Conservation (phyloP, 129 eudicot species). For the Helianthus tuberosus region DNA sequence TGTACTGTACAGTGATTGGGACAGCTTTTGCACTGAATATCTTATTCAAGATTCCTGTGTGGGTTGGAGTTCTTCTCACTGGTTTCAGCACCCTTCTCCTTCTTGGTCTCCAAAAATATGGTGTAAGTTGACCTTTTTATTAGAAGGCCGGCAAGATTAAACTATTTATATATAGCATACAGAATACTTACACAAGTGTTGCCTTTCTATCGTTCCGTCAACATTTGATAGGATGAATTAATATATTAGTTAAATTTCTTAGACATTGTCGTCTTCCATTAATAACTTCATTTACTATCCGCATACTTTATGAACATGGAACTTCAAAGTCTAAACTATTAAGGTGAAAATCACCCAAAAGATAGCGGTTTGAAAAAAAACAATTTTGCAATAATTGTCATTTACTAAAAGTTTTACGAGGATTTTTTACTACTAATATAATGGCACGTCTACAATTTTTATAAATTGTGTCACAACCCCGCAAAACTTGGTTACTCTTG, state of each 20-base stretch:
- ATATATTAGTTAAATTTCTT: neutral
- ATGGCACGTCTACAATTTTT: too few species aligned
- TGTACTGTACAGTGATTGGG: slow-evolving; percentile 78
- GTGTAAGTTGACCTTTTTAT: slow-evolving; percentile 45
- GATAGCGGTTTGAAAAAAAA: too few species aligned
- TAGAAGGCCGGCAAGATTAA: neutral
- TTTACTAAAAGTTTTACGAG: too few species aligned
- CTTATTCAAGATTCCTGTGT: slow-evolving; percentile 81
- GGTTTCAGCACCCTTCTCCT: slow-evolving; percentile 88
- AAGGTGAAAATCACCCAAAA: too few species aligned
- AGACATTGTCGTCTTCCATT: neutral
- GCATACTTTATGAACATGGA: too few species aligned
- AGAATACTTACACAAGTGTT: neutral
- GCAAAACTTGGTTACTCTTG: too few species aligned
- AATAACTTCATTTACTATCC: too few species aligned
- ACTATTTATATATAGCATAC: neutral
- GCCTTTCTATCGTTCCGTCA: neutral
- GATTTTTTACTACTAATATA: too few species aligned
- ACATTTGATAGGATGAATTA: neutral
- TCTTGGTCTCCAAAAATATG: slow-evolving; percentile 92
- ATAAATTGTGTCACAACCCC: too few species aligned
- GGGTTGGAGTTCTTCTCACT: slow-evolving; percentile 91
- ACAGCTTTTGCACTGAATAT: slow-evolving; percentile 96
- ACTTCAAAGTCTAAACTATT: too few species aligned
- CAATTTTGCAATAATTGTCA: too few species aligned